Evolutionary conservation across 495 filamentous ascomycete genomes (phyloP).

Genomic region (Penicillium steckii): DNA sequence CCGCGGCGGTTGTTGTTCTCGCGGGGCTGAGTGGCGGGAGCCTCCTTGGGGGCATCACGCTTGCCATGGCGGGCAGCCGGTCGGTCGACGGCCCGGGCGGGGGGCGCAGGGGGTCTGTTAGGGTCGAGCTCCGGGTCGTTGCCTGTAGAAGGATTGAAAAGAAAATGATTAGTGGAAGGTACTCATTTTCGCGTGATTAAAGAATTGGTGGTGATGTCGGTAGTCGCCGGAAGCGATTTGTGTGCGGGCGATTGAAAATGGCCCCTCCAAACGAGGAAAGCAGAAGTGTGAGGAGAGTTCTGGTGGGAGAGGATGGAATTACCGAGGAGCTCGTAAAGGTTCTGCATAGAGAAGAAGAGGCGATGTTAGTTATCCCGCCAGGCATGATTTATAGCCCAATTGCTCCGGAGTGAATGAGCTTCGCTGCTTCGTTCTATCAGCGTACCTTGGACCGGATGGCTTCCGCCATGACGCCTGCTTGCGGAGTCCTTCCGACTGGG

Average conservation of each 20-base stretch:
- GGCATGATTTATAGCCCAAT: conserved; percentile 7
- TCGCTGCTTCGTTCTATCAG: conserved; percentile 12
- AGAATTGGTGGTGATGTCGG: neutral
- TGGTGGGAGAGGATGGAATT: conserved; percentile 40
- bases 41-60: conserved; percentile 80
- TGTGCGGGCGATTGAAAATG: conserved; percentile 1
- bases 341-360: conserved; percentile 41
- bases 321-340: conserved; percentile 89
- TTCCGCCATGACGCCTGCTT: conserved; percentile 52
- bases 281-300: neutral
- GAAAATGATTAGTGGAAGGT: conserved; percentile 16
- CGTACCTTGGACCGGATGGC: conserved; percentile 51
- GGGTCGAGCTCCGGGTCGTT: conserved; percentile 89
- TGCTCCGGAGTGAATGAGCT: conserved; percentile 3
- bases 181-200: conserved; percentile 12
- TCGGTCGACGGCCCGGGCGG: conserved; percentile 85
- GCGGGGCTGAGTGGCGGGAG: conserved; percentile 41
- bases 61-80: conserved; percentile 74
- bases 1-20: conserved; percentile 53
- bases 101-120: conserved; percentile 70
- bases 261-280: neutral
- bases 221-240: conserved; percentile 5
- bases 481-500: conserved; percentile 45
- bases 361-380: conserved; percentile 26
- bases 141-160: conserved; percentile 48